Evolutionary conservation across 192 early-diverging fungal genomes (phyloP), one percentile per base, ranked within the genome.

Genomic region (Backusella sp.): DNA sequence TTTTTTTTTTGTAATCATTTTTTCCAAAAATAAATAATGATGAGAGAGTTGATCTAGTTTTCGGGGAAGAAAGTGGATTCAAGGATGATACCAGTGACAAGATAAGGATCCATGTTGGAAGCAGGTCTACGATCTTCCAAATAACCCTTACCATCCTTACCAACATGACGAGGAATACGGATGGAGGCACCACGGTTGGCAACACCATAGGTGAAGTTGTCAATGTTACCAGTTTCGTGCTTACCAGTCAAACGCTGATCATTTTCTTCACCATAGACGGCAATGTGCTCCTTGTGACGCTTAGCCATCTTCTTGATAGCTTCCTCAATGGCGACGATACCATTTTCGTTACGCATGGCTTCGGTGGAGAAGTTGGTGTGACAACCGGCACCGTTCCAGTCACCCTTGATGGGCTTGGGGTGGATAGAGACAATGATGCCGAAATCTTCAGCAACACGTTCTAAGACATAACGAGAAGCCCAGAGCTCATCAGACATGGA

Each of bases 331-430:
- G 81, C 81, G 35, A 77, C 77, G 36, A 88, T 79, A 74, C 87
- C 87, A 28, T 83, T 83, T 59, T 83, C 79, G 4, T 80, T 37
- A 69, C 87, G 80, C 87, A 88, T 88, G 11, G 85, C 78, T 30
- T 69, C 66, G 11, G 87, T 88, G 26, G 87, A 88, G 76, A 78
- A 84, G 79, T 88, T 88, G 34, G 87, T 88, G 39, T 88, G 87
- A 67, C 86, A 85, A 74, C 87, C 87, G 32, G 87, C 87, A 72
- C 87, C 87, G 36, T 88, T 88, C 87, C 87, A 88, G 66, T 88
- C 87, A 76, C 87, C 87, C 46, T 81, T 79, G 77, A 88, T 83
- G 73, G 87, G 87, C 81, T 88, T 88, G 59, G 87, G 87, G 77
- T 88, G 84, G 52, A 88, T 85, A 34, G 85, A 83, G 26, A 88